A percentile compares a stretch with the other conserved stretches of the same genome.
phyloP scores from a whole-genome alignment of 1,284 basidiomycete species.

The Cutaneotrichosporon sp. region DNA sequence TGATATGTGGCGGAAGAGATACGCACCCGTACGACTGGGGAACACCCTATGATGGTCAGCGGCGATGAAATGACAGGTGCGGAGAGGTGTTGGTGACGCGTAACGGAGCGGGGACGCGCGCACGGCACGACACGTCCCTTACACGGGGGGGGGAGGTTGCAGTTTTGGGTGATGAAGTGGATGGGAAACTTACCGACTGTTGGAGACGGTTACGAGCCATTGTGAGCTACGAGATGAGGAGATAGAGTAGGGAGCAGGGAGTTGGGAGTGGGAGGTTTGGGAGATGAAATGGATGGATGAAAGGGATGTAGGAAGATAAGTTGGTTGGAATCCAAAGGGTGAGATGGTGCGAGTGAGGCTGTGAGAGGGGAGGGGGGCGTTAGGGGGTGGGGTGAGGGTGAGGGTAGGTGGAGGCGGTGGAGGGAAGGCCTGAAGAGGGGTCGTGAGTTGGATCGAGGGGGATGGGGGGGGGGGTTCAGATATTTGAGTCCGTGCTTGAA shows the following conservation, averaged over 20 bases:
- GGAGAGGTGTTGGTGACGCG: too few relatives aligned
- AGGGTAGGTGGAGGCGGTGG: not conserved
- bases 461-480: too few relatives aligned
- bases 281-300: not conserved
- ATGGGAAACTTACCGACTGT: conserved; percentile 10
- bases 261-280: not conserved
- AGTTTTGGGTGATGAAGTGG: too few relatives aligned
- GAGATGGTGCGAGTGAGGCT: not conserved
- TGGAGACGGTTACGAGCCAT: conserved; percentile 22
- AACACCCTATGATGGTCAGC: not conserved
- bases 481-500: not conserved
- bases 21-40: conserved; percentile 13
- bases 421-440: too few relatives aligned
- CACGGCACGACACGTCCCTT: too few relatives aligned
- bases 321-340: not conserved
- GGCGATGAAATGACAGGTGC: not conserved
- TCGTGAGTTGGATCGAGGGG: not conserved
- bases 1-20: too few relatives aligned
- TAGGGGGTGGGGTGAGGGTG: too few relatives aligned
- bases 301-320: not conserved
- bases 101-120: not conserved
- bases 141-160: too few relatives aligned
- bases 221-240: not conserved
- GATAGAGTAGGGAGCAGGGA: not conserved
- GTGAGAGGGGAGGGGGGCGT: too few relatives aligned